These are phyloP conservation scores for Tuber brumale DNA, from an alignment of 495 filamentous ascomycete species.

Conservation along the genomic window DNA sequence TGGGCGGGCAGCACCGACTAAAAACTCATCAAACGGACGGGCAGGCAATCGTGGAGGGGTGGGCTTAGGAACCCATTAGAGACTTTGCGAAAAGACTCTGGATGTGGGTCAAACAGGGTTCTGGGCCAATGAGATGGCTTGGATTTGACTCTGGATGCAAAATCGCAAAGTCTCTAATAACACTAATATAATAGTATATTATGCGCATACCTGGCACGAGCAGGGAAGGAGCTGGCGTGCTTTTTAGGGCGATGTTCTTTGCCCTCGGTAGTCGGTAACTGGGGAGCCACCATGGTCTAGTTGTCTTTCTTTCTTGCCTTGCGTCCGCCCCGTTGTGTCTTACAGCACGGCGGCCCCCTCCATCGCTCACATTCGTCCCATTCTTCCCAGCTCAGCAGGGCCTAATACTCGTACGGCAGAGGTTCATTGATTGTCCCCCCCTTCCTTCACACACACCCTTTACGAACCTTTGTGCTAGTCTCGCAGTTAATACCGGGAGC, in stretches of 20 bases:
- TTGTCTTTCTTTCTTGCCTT: constrained; percentile 8
- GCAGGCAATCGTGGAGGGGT: background rate
- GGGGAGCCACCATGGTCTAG: background rate
- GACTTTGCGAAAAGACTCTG: no score
- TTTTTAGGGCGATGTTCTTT: background rate
- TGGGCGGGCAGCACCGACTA: background rate
- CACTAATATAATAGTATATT: background rate
- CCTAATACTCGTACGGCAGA: no score
- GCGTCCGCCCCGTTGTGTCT: constrained; percentile 26
- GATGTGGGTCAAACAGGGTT: no score
- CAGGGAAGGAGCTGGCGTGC: background rate
- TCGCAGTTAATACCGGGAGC: constrained; percentile 2
- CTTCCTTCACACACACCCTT: background rate
- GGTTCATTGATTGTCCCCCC: background rate
- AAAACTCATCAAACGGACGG: background rate
- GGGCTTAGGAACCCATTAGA: background rate
- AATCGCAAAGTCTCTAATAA: no score
- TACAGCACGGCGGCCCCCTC: background rate
- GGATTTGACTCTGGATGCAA: no score
- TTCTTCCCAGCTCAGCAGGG: background rate
- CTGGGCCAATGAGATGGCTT: no score
- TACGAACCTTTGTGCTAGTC: background rate
- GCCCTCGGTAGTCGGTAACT: constrained; percentile 1
- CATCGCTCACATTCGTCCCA: background rate
- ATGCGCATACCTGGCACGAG: background rate